phyloP scores from a whole-genome alignment of 2,329 filamentous ascomycete species.

The Penicillium psychrosexuale region DNA sequence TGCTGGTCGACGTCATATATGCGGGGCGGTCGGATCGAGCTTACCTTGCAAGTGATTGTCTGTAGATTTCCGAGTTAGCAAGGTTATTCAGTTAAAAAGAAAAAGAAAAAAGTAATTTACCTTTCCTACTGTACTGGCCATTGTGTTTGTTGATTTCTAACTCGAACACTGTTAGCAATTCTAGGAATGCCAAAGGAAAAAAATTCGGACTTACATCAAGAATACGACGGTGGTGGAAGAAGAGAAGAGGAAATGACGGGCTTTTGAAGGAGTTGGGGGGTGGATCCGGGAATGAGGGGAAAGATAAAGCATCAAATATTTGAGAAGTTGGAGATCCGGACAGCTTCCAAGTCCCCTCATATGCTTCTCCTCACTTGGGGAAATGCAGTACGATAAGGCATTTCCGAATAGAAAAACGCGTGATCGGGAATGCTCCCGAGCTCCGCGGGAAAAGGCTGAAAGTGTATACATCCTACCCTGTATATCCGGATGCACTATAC shows the following conservation, averaged over 20 bases:
- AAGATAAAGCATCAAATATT: slow-evolving; percentile 4
- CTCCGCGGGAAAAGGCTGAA: not conserved
- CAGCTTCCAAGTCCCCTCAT: slow-evolving; percentile 2
- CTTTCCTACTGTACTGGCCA: slow-evolving; percentile 58
- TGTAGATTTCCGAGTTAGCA: slow-evolving; percentile 38
- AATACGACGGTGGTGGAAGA: slow-evolving; percentile 16
- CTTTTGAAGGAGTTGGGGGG: slow-evolving; percentile 17
- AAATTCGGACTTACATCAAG: slow-evolving; percentile 14
- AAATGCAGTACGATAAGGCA: not conserved
- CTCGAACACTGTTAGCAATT: not conserved
- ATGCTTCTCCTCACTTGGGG: not conserved
- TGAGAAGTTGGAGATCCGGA: slow-evolving; percentile 6
- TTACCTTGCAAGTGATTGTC: slow-evolving; percentile 87
- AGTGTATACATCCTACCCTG: not conserved
- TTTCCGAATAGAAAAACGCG: not conserved
- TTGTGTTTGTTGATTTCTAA: slow-evolving; percentile 28
- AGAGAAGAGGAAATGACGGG: slow-evolving; percentile 13
- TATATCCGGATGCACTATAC: not conserved
- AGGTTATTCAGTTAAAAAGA: not conserved
- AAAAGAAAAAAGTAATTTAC: slow-evolving; percentile 29
- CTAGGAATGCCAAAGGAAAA: not conserved
- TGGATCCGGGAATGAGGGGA: slow-evolving; percentile 16
- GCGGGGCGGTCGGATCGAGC: slow-evolving; percentile 9
- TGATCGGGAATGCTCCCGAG: slow-evolving; percentile 4
- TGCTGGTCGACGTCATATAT: slow-evolving; percentile 15